Percentiles rank a stretch among this genome's conserved stretches.
Evolutionary conservation across 2,329 filamentous ascomycete genomes (phyloP).

Genomic region (Graphilbum fragrans): DNA sequence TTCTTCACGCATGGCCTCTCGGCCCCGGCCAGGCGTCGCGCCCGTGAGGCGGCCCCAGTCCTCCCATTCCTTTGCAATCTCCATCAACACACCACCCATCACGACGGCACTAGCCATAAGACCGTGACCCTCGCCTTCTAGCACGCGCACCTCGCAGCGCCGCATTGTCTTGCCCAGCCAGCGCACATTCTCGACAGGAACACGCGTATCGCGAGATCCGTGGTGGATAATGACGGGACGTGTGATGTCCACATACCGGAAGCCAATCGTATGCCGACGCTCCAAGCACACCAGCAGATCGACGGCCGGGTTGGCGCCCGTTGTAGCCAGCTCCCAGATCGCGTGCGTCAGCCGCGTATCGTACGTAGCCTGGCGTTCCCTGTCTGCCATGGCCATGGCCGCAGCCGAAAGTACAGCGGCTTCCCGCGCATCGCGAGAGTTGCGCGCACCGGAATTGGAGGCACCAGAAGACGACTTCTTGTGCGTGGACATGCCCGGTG

Average conservation of each 20-base stretch:
- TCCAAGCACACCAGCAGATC: conserved; percentile 90
- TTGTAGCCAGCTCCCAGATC: conserved; percentile 89
- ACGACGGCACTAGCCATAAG: conserved; percentile 89
- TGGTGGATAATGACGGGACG: conserved; percentile 88
- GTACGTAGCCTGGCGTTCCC: conserved; percentile 63
- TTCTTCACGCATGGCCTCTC: conserved; percentile 11
- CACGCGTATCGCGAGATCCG: conserved; percentile 77
- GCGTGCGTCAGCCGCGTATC: conserved; percentile 79
- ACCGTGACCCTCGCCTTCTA: conserved; percentile 87
- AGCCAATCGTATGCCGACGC: conserved; percentile 80
- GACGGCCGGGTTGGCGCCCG: conserved; percentile 83
- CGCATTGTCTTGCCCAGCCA: conserved; percentile 95
- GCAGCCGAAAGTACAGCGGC: conserved; percentile 36
- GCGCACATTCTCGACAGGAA: conserved; percentile 87
- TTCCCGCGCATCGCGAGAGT: conserved; percentile 10
- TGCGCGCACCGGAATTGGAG: conserved; percentile 5
- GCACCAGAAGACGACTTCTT: conserved; percentile 14
- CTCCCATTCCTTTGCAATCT: conserved; percentile 90
- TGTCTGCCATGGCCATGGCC: conserved; percentile 51
- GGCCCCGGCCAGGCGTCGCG: not conserved
- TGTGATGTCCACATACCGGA: conserved; percentile 93
- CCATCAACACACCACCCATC: conserved; percentile 89
- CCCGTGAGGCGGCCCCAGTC: conserved; percentile 61
- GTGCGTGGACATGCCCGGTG: conserved; percentile 2
- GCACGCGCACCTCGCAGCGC: conserved; percentile 77